Percentiles rank a stretch among this genome's conserved stretches.
phyloP scores from a whole-genome alignment of 441 rosid species.

The Macaranga tanarius region DNA sequence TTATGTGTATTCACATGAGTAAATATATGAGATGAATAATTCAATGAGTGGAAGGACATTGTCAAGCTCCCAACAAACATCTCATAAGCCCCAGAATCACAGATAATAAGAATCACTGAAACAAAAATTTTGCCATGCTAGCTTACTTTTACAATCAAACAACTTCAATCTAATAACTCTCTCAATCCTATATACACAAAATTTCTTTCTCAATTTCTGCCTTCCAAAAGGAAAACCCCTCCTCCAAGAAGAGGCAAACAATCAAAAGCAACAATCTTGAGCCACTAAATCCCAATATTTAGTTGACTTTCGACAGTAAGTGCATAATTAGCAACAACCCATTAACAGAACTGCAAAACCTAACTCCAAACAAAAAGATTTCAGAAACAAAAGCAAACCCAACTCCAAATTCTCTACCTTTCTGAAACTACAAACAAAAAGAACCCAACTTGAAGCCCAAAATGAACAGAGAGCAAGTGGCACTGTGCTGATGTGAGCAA shows the following conservation, averaged over 20 bases:
- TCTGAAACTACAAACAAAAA: constrained; percentile 20
- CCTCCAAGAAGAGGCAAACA: constrained; percentile 10
- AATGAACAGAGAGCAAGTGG: constrained; percentile 30
- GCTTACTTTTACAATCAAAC: not conserved
- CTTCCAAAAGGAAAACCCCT: constrained; percentile 1
- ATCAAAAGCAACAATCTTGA: constrained; percentile 4
- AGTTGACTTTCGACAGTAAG: not conserved
- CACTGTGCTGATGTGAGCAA: not conserved
- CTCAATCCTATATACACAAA: not conserved
- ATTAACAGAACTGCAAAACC: constrained; percentile 6
- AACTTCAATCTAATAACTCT: constrained; percentile 3
- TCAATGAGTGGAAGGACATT: constrained; percentile 42
- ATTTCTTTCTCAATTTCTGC: constrained; percentile 4
- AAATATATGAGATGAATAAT: constrained; percentile 36
- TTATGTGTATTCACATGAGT: constrained; percentile 31
- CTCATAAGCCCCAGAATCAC: constrained; percentile 11
- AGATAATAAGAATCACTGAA: not conserved
- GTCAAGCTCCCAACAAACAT: constrained; percentile 43
- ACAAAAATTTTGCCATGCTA: not conserved
- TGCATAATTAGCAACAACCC: constrained; percentile 13
- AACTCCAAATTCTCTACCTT: constrained; percentile 19
- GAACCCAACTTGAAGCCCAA: constrained; percentile 21
- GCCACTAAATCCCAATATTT: constrained; percentile 13
- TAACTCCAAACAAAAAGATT: not conserved
- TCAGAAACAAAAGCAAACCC: constrained; percentile 23